Percentiles rank a stretch among this genome's conserved stretches.
phyloP scores from a whole-genome alignment of 257 asterid genomes.

The Catharanthus roseus region DNA sequence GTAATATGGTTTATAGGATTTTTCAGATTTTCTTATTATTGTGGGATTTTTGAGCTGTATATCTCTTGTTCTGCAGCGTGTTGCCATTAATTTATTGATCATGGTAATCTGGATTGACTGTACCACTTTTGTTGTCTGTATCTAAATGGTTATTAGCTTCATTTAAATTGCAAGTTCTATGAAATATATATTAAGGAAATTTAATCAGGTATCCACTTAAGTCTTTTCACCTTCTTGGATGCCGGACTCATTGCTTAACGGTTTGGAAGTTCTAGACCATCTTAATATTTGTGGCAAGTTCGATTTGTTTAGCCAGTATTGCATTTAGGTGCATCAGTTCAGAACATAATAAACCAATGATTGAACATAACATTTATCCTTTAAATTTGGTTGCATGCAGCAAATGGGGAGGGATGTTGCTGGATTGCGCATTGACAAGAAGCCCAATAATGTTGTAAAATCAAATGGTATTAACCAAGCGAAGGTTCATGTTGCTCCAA shows the following conservation, averaged over 20 bases:
- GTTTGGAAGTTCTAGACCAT: not conserved
- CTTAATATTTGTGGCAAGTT: not conserved
- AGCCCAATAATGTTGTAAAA: constrained; percentile 23
- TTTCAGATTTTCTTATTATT: not conserved
- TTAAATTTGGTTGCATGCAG: constrained; percentile 22
- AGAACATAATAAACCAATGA: not conserved
- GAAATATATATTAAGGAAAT: not conserved
- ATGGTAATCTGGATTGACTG: not conserved
- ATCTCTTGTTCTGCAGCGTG: not conserved
- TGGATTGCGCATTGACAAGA: constrained; percentile 41
- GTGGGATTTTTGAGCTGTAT: not conserved
- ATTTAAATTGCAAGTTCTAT: too few relatives aligned
- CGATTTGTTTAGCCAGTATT: too few relatives aligned
- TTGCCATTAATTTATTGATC: not conserved
- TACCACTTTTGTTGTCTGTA: not conserved
- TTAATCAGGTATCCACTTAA: not conserved
- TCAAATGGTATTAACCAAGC: constrained; percentile 35
- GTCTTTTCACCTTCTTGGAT: not conserved
- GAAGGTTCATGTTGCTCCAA: constrained; percentile 35
- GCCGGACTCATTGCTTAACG: not conserved
- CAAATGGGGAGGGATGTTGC: constrained; percentile 56
- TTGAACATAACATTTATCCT: not conserved
- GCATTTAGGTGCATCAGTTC: not conserved
- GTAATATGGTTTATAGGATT: not conserved
- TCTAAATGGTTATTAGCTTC: not conserved